Base-by-base conservation (phyloP, 1,284 basidiomycete genomes). In the Ganoderma resinaceum region DNA sequence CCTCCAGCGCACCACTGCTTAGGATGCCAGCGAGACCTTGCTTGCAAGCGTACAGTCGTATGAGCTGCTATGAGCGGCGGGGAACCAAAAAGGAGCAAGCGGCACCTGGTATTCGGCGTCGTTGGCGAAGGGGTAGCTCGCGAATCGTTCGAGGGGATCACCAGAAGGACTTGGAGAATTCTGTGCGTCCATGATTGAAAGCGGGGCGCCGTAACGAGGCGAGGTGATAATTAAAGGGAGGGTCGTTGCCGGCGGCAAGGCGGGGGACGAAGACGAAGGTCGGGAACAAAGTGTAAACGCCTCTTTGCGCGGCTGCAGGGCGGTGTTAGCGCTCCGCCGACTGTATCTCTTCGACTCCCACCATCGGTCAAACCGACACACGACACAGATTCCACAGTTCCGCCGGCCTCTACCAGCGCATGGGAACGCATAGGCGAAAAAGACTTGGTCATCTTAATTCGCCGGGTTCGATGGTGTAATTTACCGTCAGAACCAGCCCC, bases 1-100 rank as follows among this genome's bases (percentile, higher is more conserved):
- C 79, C 16, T 80, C 77, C 26, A 85, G 71, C 3, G 80, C 77
- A 18, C 81, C 82, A 35, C 81, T 82, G 6, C 83, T 77, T 11
- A 89, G 67, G 49, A 93, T 86, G 65, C 83, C 86, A 67, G 82
- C 82, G 49, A 92, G 79, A 74, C 91, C 91, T 86, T 88, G 85
- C 91, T 93, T 86, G 70, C 52, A 49, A 61, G 49, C 64, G 14
- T 31, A 40, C 18, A 31, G 23, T 31, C 49, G 43, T 49, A 31
- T 66, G 62, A 68, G 52, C 53, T 11, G 20, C 42, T 26, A 40
- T 7, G 29, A 26, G 58, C n/a, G 6, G 38, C 14, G 35, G 43
- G 37, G 31, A 59, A 55, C 37, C 12, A 35, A 26, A 33, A 37
- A 40, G 37, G 12, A 62, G 57, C 55, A 23, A n/a, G 9, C 71